phyloP scores from a whole-genome alignment of 2,329 filamentous ascomycete species.

The Thyridium curvatum region DNA sequence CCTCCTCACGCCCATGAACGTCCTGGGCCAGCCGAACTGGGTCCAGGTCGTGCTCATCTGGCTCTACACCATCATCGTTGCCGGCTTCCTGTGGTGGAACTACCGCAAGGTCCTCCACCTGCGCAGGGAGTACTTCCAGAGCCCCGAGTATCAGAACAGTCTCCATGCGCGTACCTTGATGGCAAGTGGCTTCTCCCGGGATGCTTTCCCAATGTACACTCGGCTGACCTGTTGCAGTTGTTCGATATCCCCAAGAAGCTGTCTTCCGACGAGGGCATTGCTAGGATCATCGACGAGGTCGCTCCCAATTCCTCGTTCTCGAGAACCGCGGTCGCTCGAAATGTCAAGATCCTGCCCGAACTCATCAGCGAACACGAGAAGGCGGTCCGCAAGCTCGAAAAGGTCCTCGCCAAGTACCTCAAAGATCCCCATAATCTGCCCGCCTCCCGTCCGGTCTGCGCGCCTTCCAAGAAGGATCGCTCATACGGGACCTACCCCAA shows the following conservation, averaged over 20 bases:
- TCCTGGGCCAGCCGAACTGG: slow-evolving; percentile 49
- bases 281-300: slow-evolving; percentile 73
- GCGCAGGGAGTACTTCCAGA: slow-evolving; percentile 75
- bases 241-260: slow-evolving; percentile 77
- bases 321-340: slow-evolving; percentile 77
- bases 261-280: slow-evolving; percentile 79
- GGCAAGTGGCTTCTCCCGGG: slow-evolving; percentile 31
- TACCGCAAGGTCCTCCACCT: slow-evolving; percentile 69
- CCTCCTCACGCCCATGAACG: slow-evolving; percentile 53
- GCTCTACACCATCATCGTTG: slow-evolving; percentile 68
- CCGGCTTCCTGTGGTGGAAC: slow-evolving; percentile 83
- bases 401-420: slow-evolving; percentile 80
- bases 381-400: slow-evolving; percentile 75
- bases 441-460: slow-evolving; percentile 68
- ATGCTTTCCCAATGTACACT: background rate
- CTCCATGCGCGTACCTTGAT: slow-evolving; percentile 70
- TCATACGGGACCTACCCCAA: slow-evolving; percentile 57
- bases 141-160: slow-evolving; percentile 80
- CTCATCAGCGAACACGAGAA: slow-evolving; percentile 80
- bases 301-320: slow-evolving; percentile 75
- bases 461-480: slow-evolving; percentile 73
- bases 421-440: slow-evolving; percentile 81
- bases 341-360: slow-evolving; percentile 82
- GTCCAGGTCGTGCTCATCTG: slow-evolving; percentile 53
- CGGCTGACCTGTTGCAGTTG: slow-evolving; percentile 42